Evolutionary conservation across 2,329 filamentous ascomycete species (phyloP), one percentile per base, ranked within the genome.

Genomic region (Alternaria viburni): DNA sequence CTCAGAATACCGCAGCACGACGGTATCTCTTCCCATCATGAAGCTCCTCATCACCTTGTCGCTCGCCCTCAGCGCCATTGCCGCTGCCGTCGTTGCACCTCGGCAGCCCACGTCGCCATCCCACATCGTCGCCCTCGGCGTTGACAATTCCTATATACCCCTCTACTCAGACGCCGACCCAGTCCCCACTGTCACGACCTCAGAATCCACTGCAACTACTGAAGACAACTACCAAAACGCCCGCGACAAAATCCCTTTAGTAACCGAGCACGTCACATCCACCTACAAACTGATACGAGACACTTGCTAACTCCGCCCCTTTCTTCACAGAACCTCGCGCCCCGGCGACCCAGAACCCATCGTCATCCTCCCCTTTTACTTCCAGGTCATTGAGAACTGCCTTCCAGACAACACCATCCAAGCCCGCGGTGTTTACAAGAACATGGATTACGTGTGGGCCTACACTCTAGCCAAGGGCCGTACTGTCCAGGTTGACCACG

Each of bases 351-450:
- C 58, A 4, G 47, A 55, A 19, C 51, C 60, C 46, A 62, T 62
- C n/a, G 44, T 57, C n/a, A 62, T 70, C 57, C 47, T 69, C 6
- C 62, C 70, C 43, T 72, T 70, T 45, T 61, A 69, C 60, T 21
- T 69, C 13, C 43, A 58, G 3, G 15, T 66, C 10, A 52, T 67
- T 15, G 57, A 65, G 13, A 59, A 30, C 59, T 69, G 66, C 28
- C 19, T 43, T 6, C 10, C 30, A 0, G n/a, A 49, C 21, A 8
- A 17, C 12, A 11, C 28, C 11, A n/a, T 54, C 3, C 21, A 25
- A 8, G 23, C 57, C 10, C 44, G 32, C n/a, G 23, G 30, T 23
- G 46, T 51, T 5, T 59, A 52, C 56, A 50, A 12, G 2, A 59
- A 59, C 2, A 23, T 32, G 21, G 47, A 59, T n/a, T 46, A 12